Conservation (phyloP, 352 stramenopile species). For the Pythium phragmitis region DNA sequence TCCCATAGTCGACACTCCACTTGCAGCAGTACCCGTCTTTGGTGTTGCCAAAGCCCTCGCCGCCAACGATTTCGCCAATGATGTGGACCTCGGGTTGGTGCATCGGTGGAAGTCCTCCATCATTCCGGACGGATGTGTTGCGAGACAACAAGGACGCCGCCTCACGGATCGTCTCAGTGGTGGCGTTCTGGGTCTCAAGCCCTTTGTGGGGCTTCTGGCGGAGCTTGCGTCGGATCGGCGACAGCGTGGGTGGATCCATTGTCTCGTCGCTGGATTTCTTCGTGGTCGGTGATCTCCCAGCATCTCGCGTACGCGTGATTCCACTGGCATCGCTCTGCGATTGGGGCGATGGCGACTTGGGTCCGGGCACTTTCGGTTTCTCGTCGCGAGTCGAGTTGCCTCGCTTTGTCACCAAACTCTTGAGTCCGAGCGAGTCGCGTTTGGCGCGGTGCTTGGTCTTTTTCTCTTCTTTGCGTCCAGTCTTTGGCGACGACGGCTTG, state of each 20-base stretch:
- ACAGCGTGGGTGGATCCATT: slow-evolving; percentile 6
- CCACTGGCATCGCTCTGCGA: background rate
- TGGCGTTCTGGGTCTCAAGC: background rate
- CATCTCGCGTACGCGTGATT: background rate
- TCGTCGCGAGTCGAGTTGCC: slow-evolving; percentile 4
- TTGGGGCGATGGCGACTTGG: background rate
- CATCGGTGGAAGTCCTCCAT: slow-evolving; percentile 30
- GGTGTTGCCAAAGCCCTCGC: slow-evolving; percentile 42
- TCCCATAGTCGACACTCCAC: slow-evolving; percentile 66
- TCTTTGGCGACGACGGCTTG: slow-evolving; percentile 11
- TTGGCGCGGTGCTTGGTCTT: slow-evolving; percentile 6
- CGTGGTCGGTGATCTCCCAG: slow-evolving; percentile 3
- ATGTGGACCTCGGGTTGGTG: slow-evolving; percentile 71
- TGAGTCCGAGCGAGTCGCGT: slow-evolving; percentile 23
- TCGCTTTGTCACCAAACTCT: slow-evolving; percentile 16
- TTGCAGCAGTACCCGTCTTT: slow-evolving; percentile 56
- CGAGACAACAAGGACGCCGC: slow-evolving; percentile 6
- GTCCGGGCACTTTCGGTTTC: background rate
- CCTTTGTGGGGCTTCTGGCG: background rate
- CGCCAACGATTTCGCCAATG: slow-evolving; percentile 62
- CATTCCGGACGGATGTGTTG: background rate
- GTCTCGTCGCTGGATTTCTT: background rate
- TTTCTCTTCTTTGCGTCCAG: slow-evolving; percentile 3
- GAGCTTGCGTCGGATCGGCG: slow-evolving; percentile 20
- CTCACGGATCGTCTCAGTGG: slow-evolving; percentile 21